phyloP scores from a whole-genome alignment of 2,329 filamentous ascomycete genomes.

The Ceratocystis lukuohia region DNA sequence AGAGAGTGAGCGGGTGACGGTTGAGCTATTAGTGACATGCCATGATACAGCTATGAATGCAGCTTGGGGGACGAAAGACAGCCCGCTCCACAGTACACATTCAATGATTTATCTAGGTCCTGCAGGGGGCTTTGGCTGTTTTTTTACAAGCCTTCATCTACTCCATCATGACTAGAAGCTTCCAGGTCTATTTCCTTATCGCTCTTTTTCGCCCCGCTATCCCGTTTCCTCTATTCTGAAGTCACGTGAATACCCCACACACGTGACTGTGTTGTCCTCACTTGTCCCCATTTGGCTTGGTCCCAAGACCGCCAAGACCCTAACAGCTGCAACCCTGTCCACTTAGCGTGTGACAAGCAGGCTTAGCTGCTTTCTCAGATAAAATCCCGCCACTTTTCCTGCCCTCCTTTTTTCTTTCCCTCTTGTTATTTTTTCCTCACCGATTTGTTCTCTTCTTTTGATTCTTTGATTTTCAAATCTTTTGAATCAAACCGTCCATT shows the following conservation, averaged over 20 bases:
- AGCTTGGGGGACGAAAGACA: neutral
- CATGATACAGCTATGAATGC: neutral
- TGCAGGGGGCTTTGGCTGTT: too few relatives aligned
- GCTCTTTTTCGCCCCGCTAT: too few relatives aligned
- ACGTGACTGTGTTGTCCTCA: neutral
- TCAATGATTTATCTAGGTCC: too few relatives aligned
- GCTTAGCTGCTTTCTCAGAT: neutral
- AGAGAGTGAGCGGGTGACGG: neutral
- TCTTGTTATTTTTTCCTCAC: slow-evolving; percentile 23
- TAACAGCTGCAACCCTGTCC: neutral
- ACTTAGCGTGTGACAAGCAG: slow-evolving; percentile 1
- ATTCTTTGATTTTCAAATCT: slow-evolving; percentile 5
- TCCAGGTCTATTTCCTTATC: neutral
- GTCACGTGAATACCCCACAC: neutral
- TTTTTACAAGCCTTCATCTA: too few relatives aligned
- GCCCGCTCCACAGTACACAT: too few relatives aligned
- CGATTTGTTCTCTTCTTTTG: slow-evolving; percentile 21
- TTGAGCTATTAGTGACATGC: neutral
- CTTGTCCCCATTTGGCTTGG: too few relatives aligned
- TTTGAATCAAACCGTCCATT: slow-evolving; percentile 20
- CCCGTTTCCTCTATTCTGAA: too few relatives aligned
- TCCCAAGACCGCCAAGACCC: neutral
- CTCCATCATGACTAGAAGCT: neutral
- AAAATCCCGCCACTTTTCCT: slow-evolving; percentile 17
- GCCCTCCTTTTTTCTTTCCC: slow-evolving; percentile 12